Evolutionary conservation across 108 stramenopile species (phyloP).

Genomic region (Seminavis robusta): DNA sequence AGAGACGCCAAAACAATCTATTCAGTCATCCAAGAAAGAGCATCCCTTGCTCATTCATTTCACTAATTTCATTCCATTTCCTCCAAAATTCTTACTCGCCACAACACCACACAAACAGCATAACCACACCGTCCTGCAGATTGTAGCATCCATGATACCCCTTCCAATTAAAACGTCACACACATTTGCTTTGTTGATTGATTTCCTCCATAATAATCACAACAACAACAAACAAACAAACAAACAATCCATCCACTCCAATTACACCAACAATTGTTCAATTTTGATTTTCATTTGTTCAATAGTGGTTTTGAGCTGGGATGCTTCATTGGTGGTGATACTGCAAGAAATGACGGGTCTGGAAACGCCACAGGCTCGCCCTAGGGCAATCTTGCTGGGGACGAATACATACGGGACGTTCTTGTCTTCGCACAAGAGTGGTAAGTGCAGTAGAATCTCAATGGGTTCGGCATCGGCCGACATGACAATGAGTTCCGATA

Average conservation of each 20-base stretch:
- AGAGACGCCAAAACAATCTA: slow-evolving; percentile 39
- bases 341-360: slow-evolving; percentile 96
- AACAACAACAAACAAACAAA: neutral
- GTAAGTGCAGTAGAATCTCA: slow-evolving; percentile 98
- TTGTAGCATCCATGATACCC: too few relatives aligned
- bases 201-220: neutral
- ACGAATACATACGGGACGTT: slow-evolving; percentile 99
- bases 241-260: neutral
- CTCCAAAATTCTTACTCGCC: neutral
- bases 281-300: slow-evolving; percentile 97
- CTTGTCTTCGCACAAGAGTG: slow-evolving; percentile 99
- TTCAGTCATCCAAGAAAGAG: slow-evolving; percentile 57
- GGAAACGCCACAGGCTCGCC: slow-evolving; percentile 98
- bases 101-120: neutral
- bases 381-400: slow-evolving; percentile 97
- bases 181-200: too few relatives aligned
- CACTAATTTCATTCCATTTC: slow-evolving; percentile 6
- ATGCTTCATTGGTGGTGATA: slow-evolving; percentile 97
- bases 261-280: slow-evolving; percentile 97
- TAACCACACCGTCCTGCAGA: too few relatives aligned
- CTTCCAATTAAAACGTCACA: too few relatives aligned
- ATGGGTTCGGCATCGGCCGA: slow-evolving; percentile 99
- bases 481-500: slow-evolving; percentile 98
- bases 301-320: slow-evolving; percentile 96
- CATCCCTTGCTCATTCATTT: slow-evolving; percentile 15